Percentiles rank a stretch among this genome's conserved stretches.
phyloP scores from a whole-genome alignment of 2,329 filamentous ascomycete genomes.

The Curvularia spicifera region DNA sequence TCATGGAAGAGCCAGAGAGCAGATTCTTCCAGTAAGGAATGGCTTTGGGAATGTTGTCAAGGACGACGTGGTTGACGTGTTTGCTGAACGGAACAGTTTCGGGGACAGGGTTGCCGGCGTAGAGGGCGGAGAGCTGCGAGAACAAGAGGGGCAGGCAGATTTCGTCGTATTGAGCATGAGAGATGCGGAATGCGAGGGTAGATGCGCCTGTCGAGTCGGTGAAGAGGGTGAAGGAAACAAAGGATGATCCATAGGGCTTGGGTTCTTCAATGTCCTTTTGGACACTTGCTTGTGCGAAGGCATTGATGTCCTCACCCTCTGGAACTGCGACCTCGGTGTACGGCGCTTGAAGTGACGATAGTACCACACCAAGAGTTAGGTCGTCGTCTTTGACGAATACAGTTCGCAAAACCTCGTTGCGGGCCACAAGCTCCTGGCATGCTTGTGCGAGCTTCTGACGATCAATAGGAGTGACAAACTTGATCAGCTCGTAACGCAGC shows the following conservation, averaged over 20 bases:
- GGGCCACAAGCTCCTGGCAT: conserved; percentile 63
- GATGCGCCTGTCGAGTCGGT: conserved; percentile 61
- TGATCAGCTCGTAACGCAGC: conserved; percentile 68
- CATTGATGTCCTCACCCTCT: conserved; percentile 58
- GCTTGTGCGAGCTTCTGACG: conserved; percentile 56
- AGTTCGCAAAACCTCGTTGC: conserved; percentile 70
- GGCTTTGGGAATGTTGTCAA: conserved; percentile 54
- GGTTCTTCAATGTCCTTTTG: conserved; percentile 62
- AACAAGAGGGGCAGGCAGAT: conserved; percentile 69
- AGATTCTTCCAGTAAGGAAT: conserved; percentile 68
- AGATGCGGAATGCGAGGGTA: conserved; percentile 66
- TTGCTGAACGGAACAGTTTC: conserved; percentile 53
- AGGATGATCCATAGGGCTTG: conserved; percentile 62
- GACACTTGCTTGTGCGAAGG: conserved; percentile 62
- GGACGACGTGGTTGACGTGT: conserved; percentile 53
- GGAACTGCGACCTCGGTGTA: conserved; percentile 50
- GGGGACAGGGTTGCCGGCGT: conserved; percentile 45
- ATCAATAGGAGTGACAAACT: conserved; percentile 62
- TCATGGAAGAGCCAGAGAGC: conserved; percentile 62
- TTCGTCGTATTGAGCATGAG: conserved; percentile 73
- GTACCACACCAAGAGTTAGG: conserved; percentile 63
- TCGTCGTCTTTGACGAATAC: conserved; percentile 63
- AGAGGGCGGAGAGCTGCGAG: conserved; percentile 64
- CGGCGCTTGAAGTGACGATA: conserved; percentile 60
- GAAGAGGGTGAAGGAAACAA: conserved; percentile 55